Conservation (phyloP, 345 rosid genomes). For the Anastatica hierochuntica region DNA sequence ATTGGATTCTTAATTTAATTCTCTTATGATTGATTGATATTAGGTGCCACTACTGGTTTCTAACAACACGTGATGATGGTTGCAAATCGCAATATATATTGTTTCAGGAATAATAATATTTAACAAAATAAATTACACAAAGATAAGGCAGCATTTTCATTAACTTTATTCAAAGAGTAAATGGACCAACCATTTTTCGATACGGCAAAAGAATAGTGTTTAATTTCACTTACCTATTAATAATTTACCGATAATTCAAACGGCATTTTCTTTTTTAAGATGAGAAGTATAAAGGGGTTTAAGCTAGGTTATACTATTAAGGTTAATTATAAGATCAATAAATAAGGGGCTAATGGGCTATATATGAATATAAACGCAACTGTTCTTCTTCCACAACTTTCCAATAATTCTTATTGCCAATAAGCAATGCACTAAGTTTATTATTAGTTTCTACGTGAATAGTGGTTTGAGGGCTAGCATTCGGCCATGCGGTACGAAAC, state of each 20-base stretch:
- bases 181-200: not conserved
- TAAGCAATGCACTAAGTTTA: no score
- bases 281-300: not conserved
- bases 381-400: not conserved
- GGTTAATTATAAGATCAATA: not conserved
- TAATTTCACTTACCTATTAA: slow-evolving; percentile 1
- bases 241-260: not conserved
- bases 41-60: slow-evolving; percentile 13
- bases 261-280: not conserved
- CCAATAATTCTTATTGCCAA: no score
- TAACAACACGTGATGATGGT: slow-evolving; percentile 3
- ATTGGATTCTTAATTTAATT: not conserved
- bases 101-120: slow-evolving; percentile 1
- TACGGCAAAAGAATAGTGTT: slow-evolving; percentile 8
- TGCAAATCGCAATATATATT: no score
- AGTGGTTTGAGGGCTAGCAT: no score
- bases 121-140: not conserved
- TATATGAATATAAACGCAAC: not conserved
- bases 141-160: slow-evolving; percentile 8
- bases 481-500: no score
- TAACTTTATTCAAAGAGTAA: not conserved
- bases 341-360: not conserved
- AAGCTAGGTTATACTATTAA: not conserved
- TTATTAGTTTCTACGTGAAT: no score
- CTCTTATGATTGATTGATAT: slow-evolving; percentile 3